Base-by-base conservation (phyloP, 805 yeast genomes). In the Starmerella apis region DNA sequence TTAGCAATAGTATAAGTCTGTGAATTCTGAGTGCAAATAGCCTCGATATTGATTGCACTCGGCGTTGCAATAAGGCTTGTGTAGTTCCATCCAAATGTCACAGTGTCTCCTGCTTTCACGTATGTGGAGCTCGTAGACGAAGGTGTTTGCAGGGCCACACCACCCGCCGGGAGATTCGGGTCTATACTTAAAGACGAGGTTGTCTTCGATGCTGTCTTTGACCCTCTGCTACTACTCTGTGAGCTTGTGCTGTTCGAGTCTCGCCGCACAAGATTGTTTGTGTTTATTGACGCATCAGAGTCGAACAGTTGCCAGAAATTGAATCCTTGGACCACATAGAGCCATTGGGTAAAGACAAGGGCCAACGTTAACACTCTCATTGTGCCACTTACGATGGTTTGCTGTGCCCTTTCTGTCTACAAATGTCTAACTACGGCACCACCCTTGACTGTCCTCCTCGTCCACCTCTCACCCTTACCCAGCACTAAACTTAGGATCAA, bases 81-180 rank as follows among this genome's bases (percentile, higher is more conserved):
- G 54, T 63, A 69, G 28, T 62, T 60, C 73, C 73, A 69, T 28
- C 63, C 58, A 52, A 69, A 69, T 6, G 73, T 67, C 19, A 70
- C 72, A 25, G 56, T 51, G 19, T 60, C 64, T 3, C 73, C 72
- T 28, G 64, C 54, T 53, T 65, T 66, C 48, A 69, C 56, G 46
- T 69, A 69, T 1, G 71, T 65, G 13, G 61, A 48, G 30, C 59
- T 57, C 10, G 70, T 64, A 4, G 67, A 52, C 7, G 57, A 58
- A 1, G 73, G 73, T 8, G 67, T 61, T 6, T 55, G 33, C 48
- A 70, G 48, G 2, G 64, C 49, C 5, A 68, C 58, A 1, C 66
- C 65, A 7, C 73, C 73, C 1, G 68, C 65, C 1, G 72, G 70
- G 3, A 57, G 50, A 7, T 55, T 50, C 5, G 71, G 66, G 44